phyloP scores from a whole-genome alignment of 805 yeast species.

The Candida ulmi region DNA sequence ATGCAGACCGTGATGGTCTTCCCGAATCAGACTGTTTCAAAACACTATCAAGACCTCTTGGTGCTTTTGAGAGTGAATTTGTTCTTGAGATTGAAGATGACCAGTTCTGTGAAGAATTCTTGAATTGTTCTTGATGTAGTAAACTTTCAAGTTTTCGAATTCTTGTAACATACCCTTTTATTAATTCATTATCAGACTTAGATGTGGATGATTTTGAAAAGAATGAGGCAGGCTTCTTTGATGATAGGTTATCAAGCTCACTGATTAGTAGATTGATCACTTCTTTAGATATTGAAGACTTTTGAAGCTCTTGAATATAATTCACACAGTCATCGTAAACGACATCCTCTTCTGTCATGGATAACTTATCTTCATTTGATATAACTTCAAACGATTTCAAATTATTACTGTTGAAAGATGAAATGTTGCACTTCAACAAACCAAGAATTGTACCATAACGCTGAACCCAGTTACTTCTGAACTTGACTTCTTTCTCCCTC shows the following conservation, averaged over 20 bases:
- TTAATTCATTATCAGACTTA: constrained; percentile 27
- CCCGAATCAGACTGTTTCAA: background rate
- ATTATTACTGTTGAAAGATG: constrained; percentile 16
- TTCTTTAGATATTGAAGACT: constrained; percentile 25
- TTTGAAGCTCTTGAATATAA: constrained; percentile 33
- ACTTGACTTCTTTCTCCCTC: constrained; percentile 49
- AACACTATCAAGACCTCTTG: background rate
- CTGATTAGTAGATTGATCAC: constrained; percentile 30
- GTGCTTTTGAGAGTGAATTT: constrained; percentile 8
- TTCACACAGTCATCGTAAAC: constrained; percentile 25
- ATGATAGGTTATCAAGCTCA: constrained; percentile 30
- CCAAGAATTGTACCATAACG: constrained; percentile 49
- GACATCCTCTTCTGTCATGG: background rate
- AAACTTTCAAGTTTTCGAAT: constrained; percentile 74
- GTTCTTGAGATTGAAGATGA: constrained; percentile 17
- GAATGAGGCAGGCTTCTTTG: constrained; percentile 19
- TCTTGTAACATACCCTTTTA: constrained; percentile 62
- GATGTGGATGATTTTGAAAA: background rate
- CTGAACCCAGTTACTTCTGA: constrained; percentile 56
- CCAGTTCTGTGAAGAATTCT: constrained; percentile 44
- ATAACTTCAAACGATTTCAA: constrained; percentile 15
- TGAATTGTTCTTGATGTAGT: constrained; percentile 66
- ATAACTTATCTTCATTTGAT: constrained; percentile 7
- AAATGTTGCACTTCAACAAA: constrained; percentile 23
- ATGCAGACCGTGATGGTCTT: constrained; percentile 5